Evolutionary conservation across 2,329 filamentous ascomycete genomes (phyloP).

Genomic region (Fusarium longipes): DNA sequence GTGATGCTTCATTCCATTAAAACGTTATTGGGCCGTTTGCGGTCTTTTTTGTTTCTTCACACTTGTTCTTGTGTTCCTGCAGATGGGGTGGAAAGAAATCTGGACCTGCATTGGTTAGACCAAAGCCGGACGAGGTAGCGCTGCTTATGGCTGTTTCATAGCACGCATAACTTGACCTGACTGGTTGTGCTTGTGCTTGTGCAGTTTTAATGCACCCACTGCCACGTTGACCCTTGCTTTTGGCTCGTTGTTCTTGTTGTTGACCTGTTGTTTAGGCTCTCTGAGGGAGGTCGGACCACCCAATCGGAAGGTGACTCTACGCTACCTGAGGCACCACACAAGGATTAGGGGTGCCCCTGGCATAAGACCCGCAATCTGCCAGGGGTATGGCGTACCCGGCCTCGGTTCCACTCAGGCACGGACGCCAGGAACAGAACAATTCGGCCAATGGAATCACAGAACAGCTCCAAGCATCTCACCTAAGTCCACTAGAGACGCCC

Average conservation of each 20-base stretch:
- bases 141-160: constrained; percentile 36
- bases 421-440: constrained; percentile 18
- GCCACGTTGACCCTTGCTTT: constrained; percentile 39
- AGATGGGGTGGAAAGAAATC: constrained; percentile 7
- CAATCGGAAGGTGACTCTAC: constrained; percentile 28
- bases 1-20: constrained; percentile 16
- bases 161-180: constrained; percentile 8
- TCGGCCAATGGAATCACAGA: constrained; percentile 19
- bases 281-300: not conserved
- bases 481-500: constrained; percentile 27
- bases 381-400: constrained; percentile 20
- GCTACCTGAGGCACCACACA: constrained; percentile 11
- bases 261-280: constrained; percentile 20
- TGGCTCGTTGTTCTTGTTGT: constrained; percentile 2
- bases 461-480: constrained; percentile 24
- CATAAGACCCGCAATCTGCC: constrained; percentile 7
- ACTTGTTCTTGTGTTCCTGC: constrained; percentile 30
- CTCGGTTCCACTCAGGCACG: constrained; percentile 3
- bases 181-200: not conserved
- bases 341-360: constrained; percentile 23
- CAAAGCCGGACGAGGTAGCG: constrained; percentile 23
- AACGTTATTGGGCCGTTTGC: constrained; percentile 27
- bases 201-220: constrained; percentile 15
- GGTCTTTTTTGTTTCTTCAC: constrained; percentile 22
- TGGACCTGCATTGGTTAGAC: constrained; percentile 35